These are phyloP conservation scores for Neurospora crassa DNA, from an alignment of 2,329 filamentous ascomycete genomes.

Conservation along the genomic window DNA sequence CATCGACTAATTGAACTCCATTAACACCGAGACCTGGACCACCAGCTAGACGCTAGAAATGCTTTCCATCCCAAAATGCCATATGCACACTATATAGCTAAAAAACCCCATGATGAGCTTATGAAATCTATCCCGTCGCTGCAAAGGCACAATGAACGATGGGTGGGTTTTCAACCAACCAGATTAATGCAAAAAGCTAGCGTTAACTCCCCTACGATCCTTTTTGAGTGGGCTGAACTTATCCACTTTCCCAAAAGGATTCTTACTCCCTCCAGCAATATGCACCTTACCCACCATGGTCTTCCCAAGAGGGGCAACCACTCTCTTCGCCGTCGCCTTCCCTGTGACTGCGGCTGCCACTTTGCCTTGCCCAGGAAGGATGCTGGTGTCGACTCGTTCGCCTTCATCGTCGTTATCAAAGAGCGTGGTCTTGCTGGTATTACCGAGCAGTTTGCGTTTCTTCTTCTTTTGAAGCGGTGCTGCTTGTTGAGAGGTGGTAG, in stretches of 20 bases:
- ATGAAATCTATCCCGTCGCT: background rate
- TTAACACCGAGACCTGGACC: background rate
- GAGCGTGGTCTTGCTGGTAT: conserved; percentile 53
- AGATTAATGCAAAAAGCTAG: conserved; percentile 46
- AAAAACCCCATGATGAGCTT: background rate
- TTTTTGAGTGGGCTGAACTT: conserved; percentile 66
- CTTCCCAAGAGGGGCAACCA: background rate
- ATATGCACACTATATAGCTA: background rate
- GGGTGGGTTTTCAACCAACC: background rate
- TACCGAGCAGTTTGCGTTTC: conserved; percentile 63
- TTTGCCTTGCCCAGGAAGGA: conserved; percentile 2
- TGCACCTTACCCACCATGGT: conserved; percentile 24
- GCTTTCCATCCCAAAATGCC: background rate
- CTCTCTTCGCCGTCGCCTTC: conserved; percentile 15
- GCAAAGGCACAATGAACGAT: background rate
- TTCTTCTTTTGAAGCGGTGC: conserved; percentile 41
- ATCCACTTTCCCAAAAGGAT: conserved; percentile 39
- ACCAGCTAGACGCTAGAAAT: background rate
- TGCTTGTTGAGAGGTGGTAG: background rate
- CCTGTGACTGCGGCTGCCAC: conserved; percentile 6
- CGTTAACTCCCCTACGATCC: conserved; percentile 52
- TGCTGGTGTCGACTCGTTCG: conserved; percentile 14
- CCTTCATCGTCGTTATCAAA: conserved; percentile 61
- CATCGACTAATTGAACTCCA: background rate
- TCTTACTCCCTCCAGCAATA: conserved; percentile 28